Evolutionary conservation across 208 protist species (phyloP).

Genomic region (Angomonas ambiguus): DNA sequence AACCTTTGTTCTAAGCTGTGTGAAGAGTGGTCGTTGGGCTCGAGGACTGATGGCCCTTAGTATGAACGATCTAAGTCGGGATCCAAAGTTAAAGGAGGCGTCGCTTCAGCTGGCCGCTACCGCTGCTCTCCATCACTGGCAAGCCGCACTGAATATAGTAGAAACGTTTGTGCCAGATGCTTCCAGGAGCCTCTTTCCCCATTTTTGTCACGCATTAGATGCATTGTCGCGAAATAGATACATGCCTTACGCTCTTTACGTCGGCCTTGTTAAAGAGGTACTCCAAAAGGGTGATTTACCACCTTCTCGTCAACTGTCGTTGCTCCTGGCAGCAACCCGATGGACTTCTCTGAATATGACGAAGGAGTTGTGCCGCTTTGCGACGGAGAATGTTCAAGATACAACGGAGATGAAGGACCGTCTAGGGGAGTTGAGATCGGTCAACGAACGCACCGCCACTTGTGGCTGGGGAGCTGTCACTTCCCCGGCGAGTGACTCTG

Average conservation of each 20-base stretch:
- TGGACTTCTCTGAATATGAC: not conserved
- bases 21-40: slow-evolving; percentile 50
- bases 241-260: not conserved
- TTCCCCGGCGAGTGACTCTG: not conserved
- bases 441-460: not conserved
- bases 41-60: slow-evolving; percentile 64
- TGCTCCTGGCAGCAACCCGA: slow-evolving; percentile 2
- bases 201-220: slow-evolving; percentile 15
- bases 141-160: slow-evolving; percentile 34
- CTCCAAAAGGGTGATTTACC: not conserved
- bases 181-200: not conserved
- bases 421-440: not conserved
- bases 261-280: slow-evolving; percentile 15
- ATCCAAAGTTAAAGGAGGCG: slow-evolving; percentile 24
- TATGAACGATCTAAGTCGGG: slow-evolving; percentile 15
- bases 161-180: slow-evolving; percentile 8
- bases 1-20: slow-evolving; percentile 65
- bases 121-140: slow-evolving; percentile 44
- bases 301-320: not conserved
- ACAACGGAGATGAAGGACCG: not conserved
- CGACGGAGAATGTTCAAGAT: not conserved
- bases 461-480: slow-evolving; percentile 1
- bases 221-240: not conserved
- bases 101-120: slow-evolving; percentile 36
- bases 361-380: not conserved